phyloP scores from a whole-genome alignment of 768 basidiomycete species.

The Melanogaster broomeanus region DNA sequence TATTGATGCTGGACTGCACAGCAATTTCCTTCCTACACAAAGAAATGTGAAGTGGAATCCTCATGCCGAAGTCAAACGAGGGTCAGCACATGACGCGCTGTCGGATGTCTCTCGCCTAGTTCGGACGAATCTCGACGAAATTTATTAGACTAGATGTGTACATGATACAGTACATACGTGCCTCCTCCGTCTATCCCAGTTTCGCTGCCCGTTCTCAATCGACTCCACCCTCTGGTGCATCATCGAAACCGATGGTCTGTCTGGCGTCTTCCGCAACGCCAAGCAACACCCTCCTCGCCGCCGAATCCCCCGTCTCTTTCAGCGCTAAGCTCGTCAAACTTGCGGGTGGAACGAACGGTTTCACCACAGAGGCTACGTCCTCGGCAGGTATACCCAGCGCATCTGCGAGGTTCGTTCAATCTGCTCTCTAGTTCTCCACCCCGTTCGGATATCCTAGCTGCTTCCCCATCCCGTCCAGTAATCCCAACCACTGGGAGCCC shows the following conservation, averaged over 20 bases:
- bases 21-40: too few relatives aligned
- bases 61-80: not conserved
- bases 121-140: too few relatives aligned
- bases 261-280: too few relatives aligned
- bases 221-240: too few relatives aligned
- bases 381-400: slow-evolving; percentile 62
- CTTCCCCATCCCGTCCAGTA: slow-evolving; percentile 5
- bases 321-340: slow-evolving; percentile 54
- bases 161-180: too few relatives aligned
- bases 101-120: too few relatives aligned
- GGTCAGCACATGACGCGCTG: too few relatives aligned
- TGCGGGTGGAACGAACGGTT: slow-evolving; percentile 59
- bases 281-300: slow-evolving; percentile 39
- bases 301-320: slow-evolving; percentile 44
- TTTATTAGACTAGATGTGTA: too few relatives aligned
- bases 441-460: not conserved
- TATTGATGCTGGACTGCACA: too few relatives aligned
- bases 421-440: slow-evolving; percentile 48
- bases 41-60: not conserved
- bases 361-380: slow-evolving; percentile 64
- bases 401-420: slow-evolving; percentile 59
- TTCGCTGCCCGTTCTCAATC: too few relatives aligned
- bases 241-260: too few relatives aligned
- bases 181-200: too few relatives aligned
- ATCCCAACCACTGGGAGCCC: slow-evolving; percentile 22